phyloP scores from a whole-genome alignment of 2,329 filamentous ascomycete genomes.

The Colletotrichum sp. region DNA sequence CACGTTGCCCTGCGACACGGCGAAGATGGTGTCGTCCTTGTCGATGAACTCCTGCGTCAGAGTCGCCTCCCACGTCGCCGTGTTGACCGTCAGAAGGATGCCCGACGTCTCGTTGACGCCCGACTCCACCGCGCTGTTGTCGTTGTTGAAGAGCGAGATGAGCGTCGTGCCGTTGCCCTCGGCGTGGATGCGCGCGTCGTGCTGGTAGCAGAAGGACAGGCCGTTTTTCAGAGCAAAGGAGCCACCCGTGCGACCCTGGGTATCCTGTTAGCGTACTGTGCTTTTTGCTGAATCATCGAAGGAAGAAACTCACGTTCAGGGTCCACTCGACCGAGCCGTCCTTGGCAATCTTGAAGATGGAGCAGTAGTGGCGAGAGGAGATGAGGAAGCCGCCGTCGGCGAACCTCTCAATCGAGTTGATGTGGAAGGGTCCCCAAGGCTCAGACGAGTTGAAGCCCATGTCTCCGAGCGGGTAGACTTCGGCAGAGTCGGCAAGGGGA shows the following conservation, averaged over 20 bases:
- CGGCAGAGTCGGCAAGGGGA: neutral
- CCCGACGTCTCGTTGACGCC: conserved; percentile 27
- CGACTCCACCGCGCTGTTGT: conserved; percentile 27
- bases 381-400: conserved; percentile 56
- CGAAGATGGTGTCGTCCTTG: conserved; percentile 36
- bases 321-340: conserved; percentile 29
- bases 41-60: conserved; percentile 25
- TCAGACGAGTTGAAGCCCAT: conserved; percentile 28
- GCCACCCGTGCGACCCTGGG: neutral
- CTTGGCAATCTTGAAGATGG: conserved; percentile 46
- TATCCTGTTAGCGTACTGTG: fast-evolving
- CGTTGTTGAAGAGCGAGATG: conserved; percentile 40
- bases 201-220: conserved; percentile 38
- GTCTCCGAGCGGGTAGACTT: conserved; percentile 24
- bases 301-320: neutral
- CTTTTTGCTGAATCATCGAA: neutral
- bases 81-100: conserved; percentile 26
- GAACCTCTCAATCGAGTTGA: conserved; percentile 61
- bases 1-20: conserved; percentile 53
- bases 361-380: conserved; percentile 54
- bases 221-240: conserved; percentile 25
- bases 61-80: conserved; percentile 32
- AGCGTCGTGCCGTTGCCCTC: conserved; percentile 24
- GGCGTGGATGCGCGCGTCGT: conserved; percentile 34
- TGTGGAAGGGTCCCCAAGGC: conserved; percentile 62